A percentile compares a stretch with the other conserved stretches of the same genome.
These are phyloP conservation scores for Blepharisma japonicum DNA, from an alignment of 73 alveolate genomes.

Conservation along the genomic window DNA sequence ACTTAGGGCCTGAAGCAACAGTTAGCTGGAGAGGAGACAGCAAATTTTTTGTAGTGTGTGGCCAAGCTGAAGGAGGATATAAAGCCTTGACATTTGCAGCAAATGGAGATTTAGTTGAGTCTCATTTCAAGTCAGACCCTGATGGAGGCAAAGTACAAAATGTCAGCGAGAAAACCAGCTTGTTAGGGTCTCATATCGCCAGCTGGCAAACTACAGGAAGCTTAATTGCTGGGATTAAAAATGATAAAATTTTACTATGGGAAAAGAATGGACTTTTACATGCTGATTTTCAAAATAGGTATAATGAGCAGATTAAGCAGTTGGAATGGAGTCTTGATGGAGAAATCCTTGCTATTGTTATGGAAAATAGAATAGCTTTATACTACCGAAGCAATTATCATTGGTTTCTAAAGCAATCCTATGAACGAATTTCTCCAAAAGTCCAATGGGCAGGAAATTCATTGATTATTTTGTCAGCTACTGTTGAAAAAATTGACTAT, in stretches of 20 bases:
- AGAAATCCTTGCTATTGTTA: constrained; percentile 29
- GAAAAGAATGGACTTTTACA: constrained; percentile 97
- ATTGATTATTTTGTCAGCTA: not conserved
- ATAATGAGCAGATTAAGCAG: not conserved
- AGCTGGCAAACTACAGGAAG: constrained; percentile 91
- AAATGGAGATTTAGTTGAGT: constrained; percentile 72
- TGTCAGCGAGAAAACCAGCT: constrained; percentile 58
- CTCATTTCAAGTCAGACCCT: constrained; percentile 94
- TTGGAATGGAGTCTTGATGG: constrained; percentile 31
- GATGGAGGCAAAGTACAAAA: constrained; percentile 47
- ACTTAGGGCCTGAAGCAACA: constrained; percentile 50
- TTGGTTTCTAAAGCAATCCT: constrained; percentile 64
- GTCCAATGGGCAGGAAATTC: constrained; percentile 19
- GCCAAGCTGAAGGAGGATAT: constrained; percentile 73
- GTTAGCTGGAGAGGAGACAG: constrained; percentile 88
- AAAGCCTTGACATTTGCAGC: constrained; percentile 84
- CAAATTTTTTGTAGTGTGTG: constrained; percentile 62
- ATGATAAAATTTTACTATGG: constrained; percentile 83
- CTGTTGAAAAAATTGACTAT: not conserved
- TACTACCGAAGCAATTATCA: constrained; percentile 68
- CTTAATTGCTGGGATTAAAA: constrained; percentile 82
- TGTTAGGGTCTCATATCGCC: constrained; percentile 59
- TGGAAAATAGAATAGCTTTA: constrained; percentile 29
- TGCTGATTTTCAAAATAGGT: constrained; percentile 73
- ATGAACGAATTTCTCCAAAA: not conserved